A percentile compares a stretch with the other conserved stretches of the same genome.
These are phyloP conservation scores for Prunus padus DNA, from an alignment of 306 rosid genomes.

Conservation along the genomic window DNA sequence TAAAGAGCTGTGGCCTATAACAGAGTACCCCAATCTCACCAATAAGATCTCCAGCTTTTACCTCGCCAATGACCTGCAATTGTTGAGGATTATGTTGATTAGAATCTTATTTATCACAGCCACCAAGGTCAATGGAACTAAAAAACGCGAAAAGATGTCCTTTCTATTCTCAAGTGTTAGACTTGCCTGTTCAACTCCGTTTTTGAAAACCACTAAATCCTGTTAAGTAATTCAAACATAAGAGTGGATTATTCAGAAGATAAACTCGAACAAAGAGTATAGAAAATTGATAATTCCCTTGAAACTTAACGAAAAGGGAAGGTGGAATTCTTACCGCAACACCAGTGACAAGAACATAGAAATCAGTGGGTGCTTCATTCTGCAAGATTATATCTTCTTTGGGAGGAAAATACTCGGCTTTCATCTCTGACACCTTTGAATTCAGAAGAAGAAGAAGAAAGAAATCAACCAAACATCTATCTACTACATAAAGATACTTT, in stretches of 20 bases:
- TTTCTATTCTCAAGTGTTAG: background rate
- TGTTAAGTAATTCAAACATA: constrained; percentile 34
- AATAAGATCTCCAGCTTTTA: constrained; percentile 67
- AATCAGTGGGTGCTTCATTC: constrained; percentile 95
- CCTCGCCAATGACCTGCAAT: constrained; percentile 73
- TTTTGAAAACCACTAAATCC: constrained; percentile 66
- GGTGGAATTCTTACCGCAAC: constrained; percentile 61
- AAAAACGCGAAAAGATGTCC: background rate
- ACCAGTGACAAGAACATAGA: constrained; percentile 82
- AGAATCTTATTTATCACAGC: background rate
- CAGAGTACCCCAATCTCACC: constrained; percentile 96
- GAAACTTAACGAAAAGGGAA: constrained; percentile 1
- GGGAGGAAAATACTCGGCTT: constrained; percentile 96
- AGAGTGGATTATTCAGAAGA: constrained; percentile 9
- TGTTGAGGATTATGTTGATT: constrained; percentile 10
- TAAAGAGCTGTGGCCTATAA: constrained; percentile 82
- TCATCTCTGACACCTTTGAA: constrained; percentile 90
- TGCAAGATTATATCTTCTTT: constrained; percentile 93
- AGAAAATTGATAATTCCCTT: background rate
- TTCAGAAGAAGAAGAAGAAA: constrained; percentile 15
- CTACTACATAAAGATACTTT: background rate
- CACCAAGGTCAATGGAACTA: background rate
- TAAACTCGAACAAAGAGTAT: background rate
- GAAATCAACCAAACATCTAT: constrained; percentile 7
- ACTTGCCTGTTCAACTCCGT: constrained; percentile 82